A percentile compares a stretch with the other conserved stretches of the same genome.
phyloP scores from a whole-genome alignment of 768 basidiomycete species.

The Tricholoma bakamatsutake region DNA sequence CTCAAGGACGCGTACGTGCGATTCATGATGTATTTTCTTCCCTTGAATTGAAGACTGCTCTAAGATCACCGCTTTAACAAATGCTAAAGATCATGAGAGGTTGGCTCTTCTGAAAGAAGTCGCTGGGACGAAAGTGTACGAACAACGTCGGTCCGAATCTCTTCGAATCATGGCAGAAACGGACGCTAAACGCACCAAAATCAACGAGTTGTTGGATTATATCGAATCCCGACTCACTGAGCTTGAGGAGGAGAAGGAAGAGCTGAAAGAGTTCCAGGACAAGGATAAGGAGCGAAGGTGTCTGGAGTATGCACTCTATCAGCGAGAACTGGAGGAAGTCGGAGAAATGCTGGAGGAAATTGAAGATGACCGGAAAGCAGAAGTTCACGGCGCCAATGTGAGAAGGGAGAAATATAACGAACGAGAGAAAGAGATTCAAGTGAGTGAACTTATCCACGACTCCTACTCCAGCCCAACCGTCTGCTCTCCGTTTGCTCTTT shows the following conservation, averaged over 20 bases:
- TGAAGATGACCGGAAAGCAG: constrained; percentile 72
- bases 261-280: constrained; percentile 93
- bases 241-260: constrained; percentile 97
- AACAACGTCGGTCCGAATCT: constrained; percentile 87
- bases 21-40: neutral
- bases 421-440: constrained; percentile 83
- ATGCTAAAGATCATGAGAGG: constrained; percentile 93
- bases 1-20: constrained; percentile 83
- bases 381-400: constrained; percentile 80
- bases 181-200: constrained; percentile 87
- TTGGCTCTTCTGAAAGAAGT: constrained; percentile 96
- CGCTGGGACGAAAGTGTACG: constrained; percentile 97
- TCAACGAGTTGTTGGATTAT: constrained; percentile 81
- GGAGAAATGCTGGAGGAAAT: constrained; percentile 81
- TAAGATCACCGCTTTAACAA: constrained; percentile 93
- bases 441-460: constrained; percentile 26
- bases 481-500: neutral
- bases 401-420: constrained; percentile 77
- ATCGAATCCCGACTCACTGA: constrained; percentile 88
- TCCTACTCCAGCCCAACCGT: neutral
- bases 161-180: constrained; percentile 98
- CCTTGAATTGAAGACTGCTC: constrained; percentile 4
- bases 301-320: constrained; percentile 91
- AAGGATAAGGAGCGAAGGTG: constrained; percentile 93
- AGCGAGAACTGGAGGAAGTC: constrained; percentile 87